Evolutionary conservation across 768 basidiomycete genomes (phyloP).

Genomic region (Suillus fuscotomentosus): DNA sequence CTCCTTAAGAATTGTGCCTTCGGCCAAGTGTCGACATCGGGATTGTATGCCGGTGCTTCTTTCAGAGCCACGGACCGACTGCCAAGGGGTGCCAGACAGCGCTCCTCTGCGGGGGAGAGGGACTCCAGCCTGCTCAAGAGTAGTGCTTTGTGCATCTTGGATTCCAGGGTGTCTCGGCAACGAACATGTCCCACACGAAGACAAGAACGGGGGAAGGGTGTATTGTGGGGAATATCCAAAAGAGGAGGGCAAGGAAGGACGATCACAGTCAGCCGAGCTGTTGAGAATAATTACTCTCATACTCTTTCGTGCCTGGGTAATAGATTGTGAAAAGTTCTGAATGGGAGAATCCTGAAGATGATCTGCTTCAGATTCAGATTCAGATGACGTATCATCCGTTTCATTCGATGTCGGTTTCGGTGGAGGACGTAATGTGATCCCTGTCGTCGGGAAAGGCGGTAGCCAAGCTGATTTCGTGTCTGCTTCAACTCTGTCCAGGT

Average conservation of each 20-base stretch:
- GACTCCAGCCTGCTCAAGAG: conserved; percentile 46
- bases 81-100: conserved; percentile 45
- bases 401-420: conserved; percentile 18
- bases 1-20: conserved; percentile 9
- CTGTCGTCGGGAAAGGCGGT: conserved; percentile 21
- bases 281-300: conserved; percentile 45
- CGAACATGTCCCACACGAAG: conserved; percentile 39
- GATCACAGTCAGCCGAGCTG: conserved; percentile 37
- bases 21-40: conserved; percentile 13
- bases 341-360: conserved; percentile 16
- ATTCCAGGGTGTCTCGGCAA: conserved; percentile 39
- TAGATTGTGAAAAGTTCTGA: conserved; percentile 23
- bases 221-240: conserved; percentile 32
- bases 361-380: conserved; percentile 35
- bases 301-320: conserved; percentile 35
- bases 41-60: conserved; percentile 26
- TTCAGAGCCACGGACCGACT: conserved; percentile 28
- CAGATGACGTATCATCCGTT: conserved; percentile 35
- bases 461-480: conserved; percentile 31
- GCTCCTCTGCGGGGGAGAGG: conserved; percentile 40
- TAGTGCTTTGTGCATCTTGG: conserved; percentile 47
- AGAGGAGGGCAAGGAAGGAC: conserved; percentile 49
- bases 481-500: conserved; percentile 24
- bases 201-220: conserved; percentile 57
- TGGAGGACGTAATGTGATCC: conserved; percentile 20